phyloP scores from a whole-genome alignment of 75 land plant species.

The Cupressus sempervirens region DNA sequence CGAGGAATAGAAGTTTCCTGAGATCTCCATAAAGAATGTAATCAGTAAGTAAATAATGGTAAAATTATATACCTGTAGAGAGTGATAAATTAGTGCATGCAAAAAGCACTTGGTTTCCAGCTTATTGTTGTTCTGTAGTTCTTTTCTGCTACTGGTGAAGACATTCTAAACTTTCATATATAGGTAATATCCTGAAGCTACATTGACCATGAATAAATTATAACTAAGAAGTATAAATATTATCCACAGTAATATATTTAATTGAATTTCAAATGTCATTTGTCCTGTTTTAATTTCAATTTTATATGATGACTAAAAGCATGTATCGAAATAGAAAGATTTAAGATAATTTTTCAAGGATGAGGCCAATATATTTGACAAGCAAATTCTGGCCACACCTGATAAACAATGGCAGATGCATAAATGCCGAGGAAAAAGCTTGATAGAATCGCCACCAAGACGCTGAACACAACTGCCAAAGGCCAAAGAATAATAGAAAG shows the following conservation, averaged over 20 bases:
- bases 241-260: background rate
- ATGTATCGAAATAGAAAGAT: background rate
- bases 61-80: background rate
- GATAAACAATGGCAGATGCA: constrained; percentile 70
- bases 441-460: constrained; percentile 41
- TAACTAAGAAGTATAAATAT: background rate
- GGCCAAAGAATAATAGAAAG: constrained; percentile 92
- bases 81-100: background rate
- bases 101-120: background rate
- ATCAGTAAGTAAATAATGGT: background rate
- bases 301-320: background rate
- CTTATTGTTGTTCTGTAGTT: background rate
- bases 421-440: constrained; percentile 75
- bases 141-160: background rate
- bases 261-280: background rate
- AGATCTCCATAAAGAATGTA: constrained; percentile 1
- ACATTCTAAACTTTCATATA: background rate
- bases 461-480: constrained; percentile 52
- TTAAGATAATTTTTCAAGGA: background rate
- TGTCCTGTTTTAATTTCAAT: background rate
- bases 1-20: constrained; percentile 62
- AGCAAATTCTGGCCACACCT: constrained; percentile 39
- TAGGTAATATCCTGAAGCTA: background rate
- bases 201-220: background rate
- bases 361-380: background rate